Conservation (phyloP, 1,284 basidiomycete species). For the Tilletia setariae region DNA sequence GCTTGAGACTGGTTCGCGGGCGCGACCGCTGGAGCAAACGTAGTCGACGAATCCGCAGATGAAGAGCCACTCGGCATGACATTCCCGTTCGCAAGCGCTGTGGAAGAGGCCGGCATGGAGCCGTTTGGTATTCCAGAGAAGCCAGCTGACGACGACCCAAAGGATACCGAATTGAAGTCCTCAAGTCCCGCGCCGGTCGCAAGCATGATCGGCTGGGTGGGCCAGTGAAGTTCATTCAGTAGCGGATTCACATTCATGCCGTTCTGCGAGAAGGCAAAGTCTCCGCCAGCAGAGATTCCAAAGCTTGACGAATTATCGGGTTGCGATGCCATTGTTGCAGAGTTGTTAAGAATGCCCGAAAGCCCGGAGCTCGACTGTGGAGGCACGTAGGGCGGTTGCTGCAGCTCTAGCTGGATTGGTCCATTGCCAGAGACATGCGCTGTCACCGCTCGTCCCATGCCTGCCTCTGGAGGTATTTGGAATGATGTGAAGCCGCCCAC, state of each 20-base stretch:
- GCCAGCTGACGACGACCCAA: too few species aligned
- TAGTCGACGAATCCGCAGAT: too few species aligned
- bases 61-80: too few species aligned
- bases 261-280: constrained; percentile 7
- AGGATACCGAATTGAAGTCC: background rate
- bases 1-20: background rate
- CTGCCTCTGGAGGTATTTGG: constrained; percentile 14
- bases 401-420: constrained; percentile 9
- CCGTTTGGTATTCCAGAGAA: too few species aligned
- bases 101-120: too few species aligned
- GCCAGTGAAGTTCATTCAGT: constrained; percentile 12
- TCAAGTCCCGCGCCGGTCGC: background rate
- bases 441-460: constrained; percentile 10
- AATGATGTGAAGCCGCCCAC: constrained; percentile 8
- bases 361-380: background rate
- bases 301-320: background rate
- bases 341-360: background rate
- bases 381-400: background rate
- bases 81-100: too few species aligned
- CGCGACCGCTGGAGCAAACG: too few species aligned
- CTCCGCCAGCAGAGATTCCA: constrained; percentile 3
- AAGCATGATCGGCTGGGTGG: constrained; percentile 7
- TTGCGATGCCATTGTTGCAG: background rate
- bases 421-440: constrained; percentile 6
- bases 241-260: constrained; percentile 12